These are phyloP conservation scores for Auricularia cornea DNA, from an alignment of 768 basidiomycete species.

Conservation along the genomic window DNA sequence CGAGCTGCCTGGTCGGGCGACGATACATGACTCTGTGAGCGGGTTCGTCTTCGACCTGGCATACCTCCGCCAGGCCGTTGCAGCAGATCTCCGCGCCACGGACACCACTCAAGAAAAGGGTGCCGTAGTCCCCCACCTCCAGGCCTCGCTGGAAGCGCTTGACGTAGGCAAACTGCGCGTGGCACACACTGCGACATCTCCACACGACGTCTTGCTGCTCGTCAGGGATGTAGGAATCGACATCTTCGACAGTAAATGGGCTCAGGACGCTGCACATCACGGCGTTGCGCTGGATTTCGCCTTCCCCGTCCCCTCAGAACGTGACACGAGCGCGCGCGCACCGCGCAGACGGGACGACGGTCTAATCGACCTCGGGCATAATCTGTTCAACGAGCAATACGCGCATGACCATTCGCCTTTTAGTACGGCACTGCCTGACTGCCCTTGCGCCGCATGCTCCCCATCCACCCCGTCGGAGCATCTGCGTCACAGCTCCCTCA, in stretches of 20 bases:
- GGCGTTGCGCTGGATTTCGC: slow-evolving; percentile 74
- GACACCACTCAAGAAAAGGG: not conserved
- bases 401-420: slow-evolving; percentile 52
- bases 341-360: slow-evolving; percentile 10
- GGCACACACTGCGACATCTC: slow-evolving; percentile 46
- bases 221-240: slow-evolving; percentile 62
- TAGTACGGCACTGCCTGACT: not conserved
- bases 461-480: slow-evolving; percentile 11
- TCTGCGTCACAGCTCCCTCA: slow-evolving; percentile 14
- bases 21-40: slow-evolving; percentile 56
- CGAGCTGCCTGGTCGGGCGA: slow-evolving; percentile 39
- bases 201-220: slow-evolving; percentile 68
- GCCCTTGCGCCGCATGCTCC: slow-evolving; percentile 21
- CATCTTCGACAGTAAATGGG: slow-evolving; percentile 69
- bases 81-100: not conserved
- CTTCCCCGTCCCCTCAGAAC: slow-evolving; percentile 43
- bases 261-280: slow-evolving; percentile 51
- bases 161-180: slow-evolving; percentile 54
- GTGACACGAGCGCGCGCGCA: slow-evolving; percentile 1
- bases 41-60: slow-evolving; percentile 70
- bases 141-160: slow-evolving; percentile 50
- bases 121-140: slow-evolving; percentile 36
- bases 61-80: slow-evolving; percentile 32
- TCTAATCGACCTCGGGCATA: slow-evolving; percentile 53
- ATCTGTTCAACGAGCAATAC: slow-evolving; percentile 55